Base-by-base conservation (phyloP, 176 grass and related monocot species). In the Puya raimondii region DNA sequence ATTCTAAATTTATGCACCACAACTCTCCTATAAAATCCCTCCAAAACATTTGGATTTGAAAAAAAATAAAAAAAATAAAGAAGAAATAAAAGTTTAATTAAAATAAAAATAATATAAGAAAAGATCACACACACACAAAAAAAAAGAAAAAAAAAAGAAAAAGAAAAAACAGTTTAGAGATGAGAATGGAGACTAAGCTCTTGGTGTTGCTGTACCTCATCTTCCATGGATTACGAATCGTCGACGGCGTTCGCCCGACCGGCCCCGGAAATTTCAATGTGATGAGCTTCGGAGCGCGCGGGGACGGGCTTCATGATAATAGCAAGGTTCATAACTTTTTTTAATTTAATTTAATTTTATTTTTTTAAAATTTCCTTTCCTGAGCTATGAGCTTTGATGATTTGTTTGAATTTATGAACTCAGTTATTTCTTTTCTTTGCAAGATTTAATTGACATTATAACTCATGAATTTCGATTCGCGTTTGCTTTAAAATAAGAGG, bases 241-340 rank as follows among this genome's bases (percentile, higher is more conserved):
- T 72, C 47, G 68, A 15, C 1, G 2, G 1, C 12, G 17, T 1
- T 67, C 11, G 26, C 29, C 29, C 29, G 18, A 42, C 33, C 4
- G 10, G 2, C 23, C 42, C n/a, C 49, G 3, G 11, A 10, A 74
- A 21, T 53, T 72, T 84, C 66, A 65, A 84, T 49, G 81, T 49
- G 17, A 79, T 75, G 75, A 83, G 26, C 72, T 87, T 78, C 33
- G 81, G 84, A 0, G 84, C 84, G 9, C 67, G 68, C 49, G 88
- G 73, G n/a, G 68, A 81, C 65, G 84, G 84, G 52, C 20, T 1
- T 10, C 47, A 4, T 10, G 84, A 91, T 69, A 78, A 91, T 63
- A 76, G 57, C 23, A 77, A 78, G 66, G 87, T 91, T 52, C 0
- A 14, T 29, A 47, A n/a, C n/a, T n/a, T n/a, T n/a, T n/a, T n/a